Base-by-base conservation (phyloP, 441 rosid genomes). In the Melastoma candidum region DNA sequence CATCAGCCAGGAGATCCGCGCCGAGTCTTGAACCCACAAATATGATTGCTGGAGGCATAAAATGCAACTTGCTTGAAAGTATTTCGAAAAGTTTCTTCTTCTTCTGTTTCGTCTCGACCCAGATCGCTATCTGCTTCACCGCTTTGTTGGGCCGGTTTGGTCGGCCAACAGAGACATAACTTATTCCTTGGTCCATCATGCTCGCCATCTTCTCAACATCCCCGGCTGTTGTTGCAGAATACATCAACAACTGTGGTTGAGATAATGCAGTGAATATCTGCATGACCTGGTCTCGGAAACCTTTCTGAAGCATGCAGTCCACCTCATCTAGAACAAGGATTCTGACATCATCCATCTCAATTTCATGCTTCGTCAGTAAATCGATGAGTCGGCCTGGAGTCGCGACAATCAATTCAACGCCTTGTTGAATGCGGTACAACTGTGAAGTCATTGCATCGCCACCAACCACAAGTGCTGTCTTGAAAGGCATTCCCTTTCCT, bases 341-440 rank as follows among this genome's bases (percentile, higher is more conserved):
- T 76, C 26, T 66, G 12, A 80, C 41, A 46, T 71, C 76, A 47
- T 67, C 78, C 4, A 90, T 59, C 56, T 73, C 79, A 48, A 85
- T 54, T 43, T 80, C 74, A 63, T 87, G 88, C 79, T 85, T 85
- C 26, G 69, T 53, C 45, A 90, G 66, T 56, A 83, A 74, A 73
- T 87, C 98, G 64, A 87, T 79, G 39, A 90, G 88, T 70, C 96
- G 72, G 11, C 96, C 96, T 11, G 96, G 93, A 57, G 96, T 90
- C 29, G 77, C 96, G 47, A 87, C 78, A 48, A 85, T 75, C 59
- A 87, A 61, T 61, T 90, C 98, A 32, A 87, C 84, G 39, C 98
- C 95, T 76, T 80, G 85, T 62, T 68, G 85, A 60, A 90, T 74
- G 51, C 95, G 84, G 61, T 90, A 73, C 8, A 87, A 48, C 54